Percentiles rank a stretch among this genome's conserved stretches.
Evolutionary conservation across 192 early-diverging fungal genomes (phyloP).

Genomic region (Coemansia sp.): DNA sequence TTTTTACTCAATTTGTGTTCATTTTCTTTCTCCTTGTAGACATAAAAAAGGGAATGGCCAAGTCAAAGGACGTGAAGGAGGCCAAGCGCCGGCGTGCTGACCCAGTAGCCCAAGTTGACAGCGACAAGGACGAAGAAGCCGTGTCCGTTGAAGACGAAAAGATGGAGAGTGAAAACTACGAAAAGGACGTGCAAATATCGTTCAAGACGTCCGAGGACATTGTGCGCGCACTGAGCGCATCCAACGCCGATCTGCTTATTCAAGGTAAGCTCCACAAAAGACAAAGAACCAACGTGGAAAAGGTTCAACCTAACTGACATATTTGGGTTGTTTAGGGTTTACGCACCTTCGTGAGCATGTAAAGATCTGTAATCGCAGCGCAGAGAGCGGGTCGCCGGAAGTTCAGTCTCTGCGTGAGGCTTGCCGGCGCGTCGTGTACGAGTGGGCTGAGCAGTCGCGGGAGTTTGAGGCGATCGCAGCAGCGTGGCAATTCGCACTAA

Average conservation of each 20-base stretch:
- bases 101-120: background rate
- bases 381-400: background rate
- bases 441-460: constrained; percentile 34
- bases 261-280: constrained; percentile 34
- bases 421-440: constrained; percentile 37
- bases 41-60: constrained; percentile 8
- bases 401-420: constrained; percentile 25
- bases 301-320: background rate
- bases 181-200: constrained; percentile 31
- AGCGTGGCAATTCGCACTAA: constrained; percentile 35
- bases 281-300: background rate
- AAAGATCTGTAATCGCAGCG: constrained; percentile 31
- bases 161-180: background rate
- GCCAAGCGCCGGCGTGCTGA: constrained; percentile 5
- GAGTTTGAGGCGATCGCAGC: constrained; percentile 16
- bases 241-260: constrained; percentile 39
- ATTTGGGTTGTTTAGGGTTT: constrained; percentile 21
- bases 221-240: constrained; percentile 19
- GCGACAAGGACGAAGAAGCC: background rate
- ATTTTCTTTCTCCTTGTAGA: background rate
- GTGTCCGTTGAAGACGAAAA: background rate
- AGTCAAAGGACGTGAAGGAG: constrained; percentile 7
- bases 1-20: background rate
- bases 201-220: constrained; percentile 40
- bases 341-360: constrained; percentile 50